These are phyloP conservation scores for Chloranthus sessilifolius DNA, from an alignment of 164 flowering plant species.

Conservation along the genomic window DNA sequence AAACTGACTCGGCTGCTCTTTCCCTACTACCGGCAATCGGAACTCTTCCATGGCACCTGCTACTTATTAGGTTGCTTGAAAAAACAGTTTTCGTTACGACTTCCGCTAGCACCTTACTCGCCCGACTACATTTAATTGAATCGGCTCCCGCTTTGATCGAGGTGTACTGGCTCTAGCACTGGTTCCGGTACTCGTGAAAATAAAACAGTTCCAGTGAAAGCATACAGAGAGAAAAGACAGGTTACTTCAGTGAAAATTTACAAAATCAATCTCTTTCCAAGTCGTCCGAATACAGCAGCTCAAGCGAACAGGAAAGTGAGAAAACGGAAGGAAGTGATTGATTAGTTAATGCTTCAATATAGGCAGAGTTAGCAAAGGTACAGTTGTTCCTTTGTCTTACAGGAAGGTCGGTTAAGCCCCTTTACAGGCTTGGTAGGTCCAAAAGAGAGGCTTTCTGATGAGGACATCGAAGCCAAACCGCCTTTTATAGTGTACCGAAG, in stretches of 20 bases:
- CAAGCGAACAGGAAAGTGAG: not conserved
- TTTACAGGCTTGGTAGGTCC: not conserved
- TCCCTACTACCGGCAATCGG: slow-evolving; percentile 1
- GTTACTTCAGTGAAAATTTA: too few relatives aligned
- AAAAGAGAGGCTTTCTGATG: not conserved
- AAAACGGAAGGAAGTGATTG: not conserved
- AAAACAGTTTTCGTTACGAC: not conserved
- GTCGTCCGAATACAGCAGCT: too few relatives aligned
- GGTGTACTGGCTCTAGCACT: too few relatives aligned
- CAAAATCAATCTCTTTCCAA: too few relatives aligned
- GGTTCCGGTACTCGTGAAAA: too few relatives aligned
- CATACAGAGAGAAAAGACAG: too few relatives aligned
- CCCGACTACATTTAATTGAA: too few relatives aligned
- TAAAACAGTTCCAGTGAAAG: too few relatives aligned
- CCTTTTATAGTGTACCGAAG: too few relatives aligned
- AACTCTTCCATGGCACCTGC: slow-evolving; percentile 1
- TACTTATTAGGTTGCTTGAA: not conserved
- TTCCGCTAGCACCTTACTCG: slow-evolving; percentile 2
- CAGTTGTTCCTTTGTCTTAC: not conserved
- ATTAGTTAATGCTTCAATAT: slow-evolving; percentile 1
- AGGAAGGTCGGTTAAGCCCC: slow-evolving; percentile 1
- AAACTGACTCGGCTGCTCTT: slow-evolving; percentile 2
- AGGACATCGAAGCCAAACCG: too few relatives aligned
- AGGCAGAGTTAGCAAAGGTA: too few relatives aligned
- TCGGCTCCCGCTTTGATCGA: too few relatives aligned